Conservation (phyloP, 805 yeast species). For the Candida ortonii region DNA sequence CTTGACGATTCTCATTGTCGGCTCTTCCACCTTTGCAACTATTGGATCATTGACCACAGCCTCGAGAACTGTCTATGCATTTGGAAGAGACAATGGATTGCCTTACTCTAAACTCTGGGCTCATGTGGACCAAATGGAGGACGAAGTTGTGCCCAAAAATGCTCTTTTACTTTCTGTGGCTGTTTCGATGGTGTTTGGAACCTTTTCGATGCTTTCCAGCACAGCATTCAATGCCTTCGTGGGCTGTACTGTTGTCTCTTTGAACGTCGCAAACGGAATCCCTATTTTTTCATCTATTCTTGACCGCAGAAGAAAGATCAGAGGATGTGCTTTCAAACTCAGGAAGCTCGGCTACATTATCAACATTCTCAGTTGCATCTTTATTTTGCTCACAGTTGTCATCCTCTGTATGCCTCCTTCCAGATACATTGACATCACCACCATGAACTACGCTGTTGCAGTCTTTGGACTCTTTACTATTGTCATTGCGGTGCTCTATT, state of each 20-base stretch:
- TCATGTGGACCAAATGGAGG: slow-evolving; percentile 55
- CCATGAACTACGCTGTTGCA: slow-evolving; percentile 67
- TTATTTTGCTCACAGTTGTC: slow-evolving; percentile 57
- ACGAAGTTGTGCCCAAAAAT: slow-evolving; percentile 64
- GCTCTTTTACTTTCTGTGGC: slow-evolving; percentile 64
- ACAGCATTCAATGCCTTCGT: slow-evolving; percentile 81
- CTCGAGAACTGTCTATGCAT: slow-evolving; percentile 76
- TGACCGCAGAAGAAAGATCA: slow-evolving; percentile 56
- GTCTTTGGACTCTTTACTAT: slow-evolving; percentile 53
- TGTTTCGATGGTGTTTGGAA: slow-evolving; percentile 57
- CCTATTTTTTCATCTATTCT: slow-evolving; percentile 66
- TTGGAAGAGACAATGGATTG: slow-evolving; percentile 80
- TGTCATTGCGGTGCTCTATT: slow-evolving; percentile 47
- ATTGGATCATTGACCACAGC: slow-evolving; percentile 80
- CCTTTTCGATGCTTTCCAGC: slow-evolving; percentile 63
- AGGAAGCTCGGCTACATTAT: slow-evolving; percentile 61
- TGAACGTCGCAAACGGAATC: slow-evolving; percentile 73
- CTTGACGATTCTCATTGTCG: slow-evolving; percentile 61
- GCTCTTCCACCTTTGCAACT: slow-evolving; percentile 71
- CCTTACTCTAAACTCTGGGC: slow-evolving; percentile 67
- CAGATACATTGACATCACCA: slow-evolving; percentile 44
- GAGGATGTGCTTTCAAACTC: slow-evolving; percentile 67
- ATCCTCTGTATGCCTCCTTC: slow-evolving; percentile 72
- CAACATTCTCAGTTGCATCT: slow-evolving; percentile 54
- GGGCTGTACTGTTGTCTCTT: slow-evolving; percentile 75